Evolutionary conservation across 73 alveolate genomes (phyloP).

Genomic region (Urostyla sp.): DNA sequence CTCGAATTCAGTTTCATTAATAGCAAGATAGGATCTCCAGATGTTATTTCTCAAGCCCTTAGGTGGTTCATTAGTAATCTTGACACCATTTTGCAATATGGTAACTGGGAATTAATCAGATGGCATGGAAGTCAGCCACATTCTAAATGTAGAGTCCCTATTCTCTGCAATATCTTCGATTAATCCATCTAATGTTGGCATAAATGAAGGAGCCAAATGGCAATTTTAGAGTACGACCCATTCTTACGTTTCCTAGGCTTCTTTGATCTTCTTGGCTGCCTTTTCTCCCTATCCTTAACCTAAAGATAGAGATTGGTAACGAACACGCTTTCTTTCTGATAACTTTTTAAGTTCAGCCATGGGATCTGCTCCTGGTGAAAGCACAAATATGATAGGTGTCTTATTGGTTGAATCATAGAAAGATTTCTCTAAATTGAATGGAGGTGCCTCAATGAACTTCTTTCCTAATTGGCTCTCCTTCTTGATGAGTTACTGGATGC

Average conservation of each 20-base stretch:
- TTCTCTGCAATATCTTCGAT: constrained; percentile 87
- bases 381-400: constrained; percentile 94
- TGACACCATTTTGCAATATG: constrained; percentile 93
- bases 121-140: constrained; percentile 99
- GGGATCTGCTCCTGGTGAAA: constrained; percentile 99
- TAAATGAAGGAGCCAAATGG: constrained; percentile 96
- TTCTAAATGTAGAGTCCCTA: constrained; percentile 88
- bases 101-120: constrained; percentile 96
- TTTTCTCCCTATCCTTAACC: constrained; percentile 96
- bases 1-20: constrained; percentile 91
- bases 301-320: constrained; percentile 87
- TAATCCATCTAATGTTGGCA: constrained; percentile 96
- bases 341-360: constrained; percentile 91
- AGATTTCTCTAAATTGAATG: constrained; percentile 92
- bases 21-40: constrained; percentile 89
- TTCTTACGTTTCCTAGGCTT: constrained; percentile 91
- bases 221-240: constrained; percentile 98
- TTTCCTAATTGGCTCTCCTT: constrained; percentile 92
- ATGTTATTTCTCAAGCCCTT: constrained; percentile 97
- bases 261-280: constrained; percentile 94
- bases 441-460: constrained; percentile 93
- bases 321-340: constrained; percentile 58
- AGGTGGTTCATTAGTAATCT: constrained; percentile 99
- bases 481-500: constrained; percentile 87
- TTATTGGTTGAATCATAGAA: constrained; percentile 91